Base-by-base conservation (phyloP, 2,329 filamentous ascomycete genomes). In the Zymoseptoria passerinii region DNA sequence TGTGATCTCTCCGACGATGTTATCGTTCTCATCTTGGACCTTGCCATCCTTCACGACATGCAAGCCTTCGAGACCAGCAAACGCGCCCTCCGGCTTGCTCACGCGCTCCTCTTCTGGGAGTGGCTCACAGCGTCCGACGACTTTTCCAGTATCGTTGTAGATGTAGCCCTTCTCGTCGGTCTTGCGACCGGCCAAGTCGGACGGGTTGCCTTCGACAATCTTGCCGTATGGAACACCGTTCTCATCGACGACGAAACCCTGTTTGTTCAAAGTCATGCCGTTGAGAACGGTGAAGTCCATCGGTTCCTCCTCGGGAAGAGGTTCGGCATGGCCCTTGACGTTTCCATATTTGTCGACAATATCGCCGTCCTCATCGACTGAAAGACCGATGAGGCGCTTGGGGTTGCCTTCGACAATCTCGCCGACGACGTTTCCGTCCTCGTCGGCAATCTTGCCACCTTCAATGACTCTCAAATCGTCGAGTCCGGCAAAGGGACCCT, bases 361-460 rank as follows among this genome's bases (percentile, higher is more conserved):
- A 58, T 94, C 90, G 50, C 90, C 90, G 63, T 94, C 89, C 62
- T 90, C 86, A 59, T 95, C 90, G 16, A 94, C 89, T 8, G 78
- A 68, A 52, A 89, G 85, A 13, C 90, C 90, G 49, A 86, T 83
- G 1, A 95, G 81, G 54, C 80, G 77, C 79, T 90, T 90, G 27
- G 81, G 72, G 56, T 65, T 65, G 48, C 81, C 81, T 65, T 83
- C 80, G 16, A 80, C 74, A 44, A 84, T 75, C 52, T 75, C 70
- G 52, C 82, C 82, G 23, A 79, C 77, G 52, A 78, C 71, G 66
- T 80, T 80, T 49, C 74, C 77, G 63, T 79, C 76, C 63, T 79
- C 77, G 62, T 80, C 78, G 55, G 75, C 77, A 60, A 80, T 67
- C 69, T 77, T 75, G 63, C 78, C 78, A 50, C 74, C 77, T 52